Evolutionary conservation across 371 early-diverging fungal genomes (phyloP).

Genomic region (Mortierella sp.): DNA sequence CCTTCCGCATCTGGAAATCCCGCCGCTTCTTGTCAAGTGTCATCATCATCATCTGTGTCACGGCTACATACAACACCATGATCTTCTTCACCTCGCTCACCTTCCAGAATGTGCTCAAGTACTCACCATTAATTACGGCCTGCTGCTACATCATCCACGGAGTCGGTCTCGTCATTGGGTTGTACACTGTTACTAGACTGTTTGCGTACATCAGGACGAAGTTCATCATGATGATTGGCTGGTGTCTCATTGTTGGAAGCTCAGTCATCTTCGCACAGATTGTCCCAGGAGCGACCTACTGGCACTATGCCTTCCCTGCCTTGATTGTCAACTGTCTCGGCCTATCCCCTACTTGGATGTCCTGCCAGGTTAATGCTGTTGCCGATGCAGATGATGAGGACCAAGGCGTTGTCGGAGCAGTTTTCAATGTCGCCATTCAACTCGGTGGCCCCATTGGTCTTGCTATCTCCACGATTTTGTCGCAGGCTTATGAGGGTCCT

Average conservation of each 20-base stretch:
- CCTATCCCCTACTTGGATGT: slow-evolving; percentile 31
- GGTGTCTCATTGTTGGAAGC: slow-evolving; percentile 12
- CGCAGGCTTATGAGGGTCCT: neutral
- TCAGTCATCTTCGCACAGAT: slow-evolving; percentile 32
- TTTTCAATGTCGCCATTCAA: slow-evolving; percentile 22
- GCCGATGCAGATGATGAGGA: slow-evolving; percentile 36
- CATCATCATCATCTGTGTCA: slow-evolving; percentile 46
- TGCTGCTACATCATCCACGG: slow-evolving; percentile 44
- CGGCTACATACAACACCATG: slow-evolving; percentile 52
- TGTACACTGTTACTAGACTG: slow-evolving; percentile 28
- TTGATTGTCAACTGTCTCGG: slow-evolving; percentile 33
- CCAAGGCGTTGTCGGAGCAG: slow-evolving; percentile 24
- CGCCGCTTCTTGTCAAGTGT: slow-evolving; percentile 51
- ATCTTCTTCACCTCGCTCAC: slow-evolving; percentile 55
- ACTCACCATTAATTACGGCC: slow-evolving; percentile 38
- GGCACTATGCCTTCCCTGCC: slow-evolving; percentile 34
- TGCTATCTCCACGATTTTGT: neutral
- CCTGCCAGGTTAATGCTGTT: slow-evolving; percentile 30
- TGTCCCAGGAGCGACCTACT: slow-evolving; percentile 18
- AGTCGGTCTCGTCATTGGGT: slow-evolving; percentile 27
- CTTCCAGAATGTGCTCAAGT: slow-evolving; percentile 55
- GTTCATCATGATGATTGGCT: slow-evolving; percentile 28
- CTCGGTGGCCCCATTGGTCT: neutral
- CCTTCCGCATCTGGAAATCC: slow-evolving; percentile 50
- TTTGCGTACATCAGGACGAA: slow-evolving; percentile 22